phyloP scores from a whole-genome alignment of 2,329 filamentous ascomycete species.

The Xylariaceae sp. region DNA sequence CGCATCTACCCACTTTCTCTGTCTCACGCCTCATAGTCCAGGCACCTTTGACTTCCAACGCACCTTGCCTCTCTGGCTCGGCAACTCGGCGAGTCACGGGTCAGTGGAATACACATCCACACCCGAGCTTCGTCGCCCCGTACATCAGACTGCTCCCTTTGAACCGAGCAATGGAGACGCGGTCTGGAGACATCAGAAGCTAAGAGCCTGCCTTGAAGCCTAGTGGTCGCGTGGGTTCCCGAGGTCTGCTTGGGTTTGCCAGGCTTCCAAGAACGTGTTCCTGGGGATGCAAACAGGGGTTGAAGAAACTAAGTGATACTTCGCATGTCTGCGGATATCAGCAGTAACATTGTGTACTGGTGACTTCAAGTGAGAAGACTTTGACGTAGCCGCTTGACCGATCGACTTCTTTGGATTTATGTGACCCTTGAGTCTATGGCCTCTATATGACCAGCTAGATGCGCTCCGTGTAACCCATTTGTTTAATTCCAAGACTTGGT shows the following conservation, averaged over 20 bases:
- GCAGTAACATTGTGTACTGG: conserved; percentile 6
- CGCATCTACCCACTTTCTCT: too few relatives aligned
- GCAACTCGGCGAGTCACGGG: conserved; percentile 46
- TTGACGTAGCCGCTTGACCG: conserved; percentile 33
- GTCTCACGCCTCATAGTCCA: neutral
- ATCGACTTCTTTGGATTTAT: conserved; percentile 16
- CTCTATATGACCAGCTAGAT: conserved; percentile 11
- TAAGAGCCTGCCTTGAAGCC: conserved; percentile 14
- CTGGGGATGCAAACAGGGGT: conserved; percentile 1
- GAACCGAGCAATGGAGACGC: conserved; percentile 30
- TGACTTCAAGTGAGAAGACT: conserved; percentile 4
- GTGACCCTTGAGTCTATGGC: conserved; percentile 19
- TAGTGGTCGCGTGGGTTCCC: conserved; percentile 7
- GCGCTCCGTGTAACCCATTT: neutral
- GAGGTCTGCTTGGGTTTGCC: conserved; percentile 3
- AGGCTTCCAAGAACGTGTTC: neutral
- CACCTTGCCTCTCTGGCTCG: conserved; percentile 26
- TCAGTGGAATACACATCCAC: conserved; percentile 16
- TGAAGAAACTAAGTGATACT: conserved; percentile 2
- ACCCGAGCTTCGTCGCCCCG: conserved; percentile 6
- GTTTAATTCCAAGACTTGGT: neutral
- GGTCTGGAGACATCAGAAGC: conserved; percentile 21
- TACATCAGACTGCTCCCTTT: conserved; percentile 31
- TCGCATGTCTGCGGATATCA: conserved; percentile 2
- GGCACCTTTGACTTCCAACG: neutral